A percentile compares a stretch with the other conserved stretches of the same genome.
phyloP scores from a whole-genome alignment of 192 early-diverging fungal genomes.

The Geranomyces michiganensis region DNA sequence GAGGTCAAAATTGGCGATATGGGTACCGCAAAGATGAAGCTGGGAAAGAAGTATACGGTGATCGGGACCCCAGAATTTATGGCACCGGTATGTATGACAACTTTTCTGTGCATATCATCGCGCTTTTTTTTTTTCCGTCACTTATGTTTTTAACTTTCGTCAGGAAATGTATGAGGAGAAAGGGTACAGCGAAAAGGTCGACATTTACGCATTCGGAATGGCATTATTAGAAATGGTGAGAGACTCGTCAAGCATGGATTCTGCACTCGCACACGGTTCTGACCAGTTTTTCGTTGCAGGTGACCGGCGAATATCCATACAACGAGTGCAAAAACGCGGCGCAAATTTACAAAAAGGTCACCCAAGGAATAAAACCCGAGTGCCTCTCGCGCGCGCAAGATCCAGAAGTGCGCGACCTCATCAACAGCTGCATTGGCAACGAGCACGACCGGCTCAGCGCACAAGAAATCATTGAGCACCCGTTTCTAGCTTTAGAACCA shows the following conservation, averaged over 20 bases:
- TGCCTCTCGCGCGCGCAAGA: conserved; percentile 66
- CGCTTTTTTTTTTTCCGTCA: not conserved
- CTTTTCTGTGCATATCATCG: not conserved
- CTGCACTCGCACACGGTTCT: not conserved
- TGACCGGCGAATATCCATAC: conserved; percentile 83
- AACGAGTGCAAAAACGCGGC: conserved; percentile 79
- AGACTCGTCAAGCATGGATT: too few relatives aligned
- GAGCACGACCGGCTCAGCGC: conserved; percentile 72
- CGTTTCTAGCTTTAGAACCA: conserved; percentile 74
- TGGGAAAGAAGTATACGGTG: conserved; percentile 81
- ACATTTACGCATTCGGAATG: conserved; percentile 87
- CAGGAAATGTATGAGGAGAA: conserved; percentile 86
- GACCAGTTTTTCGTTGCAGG: conserved; percentile 30
- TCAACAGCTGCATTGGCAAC: conserved; percentile 64
- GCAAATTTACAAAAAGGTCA: conserved; percentile 79
- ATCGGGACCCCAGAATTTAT: conserved; percentile 87
- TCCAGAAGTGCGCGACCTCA: conserved; percentile 67
- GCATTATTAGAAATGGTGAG: conserved; percentile 76
- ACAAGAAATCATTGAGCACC: conserved; percentile 71
- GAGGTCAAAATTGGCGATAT: conserved; percentile 86
- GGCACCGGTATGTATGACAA: conserved; percentile 56
- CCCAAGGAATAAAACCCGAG: conserved; percentile 74
- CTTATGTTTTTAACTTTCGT: not conserved
- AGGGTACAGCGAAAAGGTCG: conserved; percentile 81
- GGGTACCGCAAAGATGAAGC: conserved; percentile 85